Conservation (phyloP, 2,329 filamentous ascomycete species). For the Lasiodiplodia gonubiensis region DNA sequence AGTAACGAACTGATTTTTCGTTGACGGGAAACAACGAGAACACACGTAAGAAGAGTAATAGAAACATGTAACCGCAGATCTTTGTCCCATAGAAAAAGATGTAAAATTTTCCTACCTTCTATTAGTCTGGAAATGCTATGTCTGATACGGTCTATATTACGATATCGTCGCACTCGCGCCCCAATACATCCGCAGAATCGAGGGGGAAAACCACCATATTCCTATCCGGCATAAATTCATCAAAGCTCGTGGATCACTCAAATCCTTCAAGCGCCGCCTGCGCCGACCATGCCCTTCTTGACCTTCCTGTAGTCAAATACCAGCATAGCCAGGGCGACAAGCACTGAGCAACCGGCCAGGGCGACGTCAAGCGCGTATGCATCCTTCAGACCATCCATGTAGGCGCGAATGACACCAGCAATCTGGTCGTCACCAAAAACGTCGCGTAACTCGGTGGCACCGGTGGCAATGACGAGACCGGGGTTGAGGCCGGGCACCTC, state of each 20-base stretch:
- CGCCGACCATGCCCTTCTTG: constrained; percentile 17
- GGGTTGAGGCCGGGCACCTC: constrained; percentile 46
- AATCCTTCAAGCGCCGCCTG: constrained; percentile 7
- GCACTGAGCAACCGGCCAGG: constrained; percentile 24
- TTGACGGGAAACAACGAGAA: no score
- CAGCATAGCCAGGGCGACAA: constrained; percentile 14
- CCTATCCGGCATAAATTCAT: no score
- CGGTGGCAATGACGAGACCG: constrained; percentile 46
- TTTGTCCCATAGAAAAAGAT: no score
- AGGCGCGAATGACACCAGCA: constrained; percentile 33
- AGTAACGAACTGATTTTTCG: no score
- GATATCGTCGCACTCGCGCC: no score
- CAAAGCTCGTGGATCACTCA: neutral
- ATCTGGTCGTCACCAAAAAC: constrained; percentile 40
- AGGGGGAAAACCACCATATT: no score
- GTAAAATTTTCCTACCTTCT: no score
- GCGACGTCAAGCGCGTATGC: constrained; percentile 29
- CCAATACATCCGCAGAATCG: no score
- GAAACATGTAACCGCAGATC: no score
- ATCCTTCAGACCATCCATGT: constrained; percentile 37
- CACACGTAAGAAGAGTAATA: no score
- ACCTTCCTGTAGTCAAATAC: constrained; percentile 19
- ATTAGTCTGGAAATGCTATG: no score
- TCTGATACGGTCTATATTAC: no score
- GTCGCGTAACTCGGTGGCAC: constrained; percentile 51